Base-by-base conservation (phyloP, 495 filamentous ascomycete genomes). In the Apodospora peruviana region DNA sequence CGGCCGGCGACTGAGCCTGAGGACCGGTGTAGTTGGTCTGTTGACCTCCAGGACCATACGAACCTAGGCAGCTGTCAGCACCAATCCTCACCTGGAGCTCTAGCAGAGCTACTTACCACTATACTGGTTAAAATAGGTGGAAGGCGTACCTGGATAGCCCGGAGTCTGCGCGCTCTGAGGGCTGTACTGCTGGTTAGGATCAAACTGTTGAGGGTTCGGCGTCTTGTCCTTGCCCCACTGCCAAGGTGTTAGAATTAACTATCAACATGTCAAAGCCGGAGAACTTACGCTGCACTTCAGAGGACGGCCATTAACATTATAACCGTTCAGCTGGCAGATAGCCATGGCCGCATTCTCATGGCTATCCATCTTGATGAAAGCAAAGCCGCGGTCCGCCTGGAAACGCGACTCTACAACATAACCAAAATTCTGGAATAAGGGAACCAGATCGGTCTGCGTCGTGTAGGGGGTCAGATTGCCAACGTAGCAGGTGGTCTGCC, bases 201-300 rank as follows among this genome's bases (percentile, higher is more conserved):
- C 91, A 50, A 83, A 88, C 53, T 90, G 60, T 29, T 52, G 48
- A 59, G 91, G 81, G 54, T 83, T 89, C 16, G 94, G 91, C 29
- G 90, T 90, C 66, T 94, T 93, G 71, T 98, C 93, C 73, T 98
- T 98, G 68, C 93, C 93, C 93, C 93, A 98, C 91, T 97, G 61
- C 43, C 32, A 32, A 43, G 46, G 34, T 24, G 69, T 35, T 76
- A 56, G 73, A 65, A 44, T 50, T 4, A 23, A 42, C n/a, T 24
- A 20, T 14, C 7, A 32, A 44, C 43, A 37, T 40, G 22, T 7
- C 14, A 24, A 32, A 44, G 43, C 50, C 37, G 21, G 40, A 40
- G 2, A 27, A 48, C 48, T 37, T 57, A 96, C 91, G 68, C 91
- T 96, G 79, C 93, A 99, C 77, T 99, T 99, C 58, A 99, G 67